Evolutionary conservation across 1,284 basidiomycete genomes (phyloP).

Genomic region (Sanguinoderma infundibulare): DNA sequence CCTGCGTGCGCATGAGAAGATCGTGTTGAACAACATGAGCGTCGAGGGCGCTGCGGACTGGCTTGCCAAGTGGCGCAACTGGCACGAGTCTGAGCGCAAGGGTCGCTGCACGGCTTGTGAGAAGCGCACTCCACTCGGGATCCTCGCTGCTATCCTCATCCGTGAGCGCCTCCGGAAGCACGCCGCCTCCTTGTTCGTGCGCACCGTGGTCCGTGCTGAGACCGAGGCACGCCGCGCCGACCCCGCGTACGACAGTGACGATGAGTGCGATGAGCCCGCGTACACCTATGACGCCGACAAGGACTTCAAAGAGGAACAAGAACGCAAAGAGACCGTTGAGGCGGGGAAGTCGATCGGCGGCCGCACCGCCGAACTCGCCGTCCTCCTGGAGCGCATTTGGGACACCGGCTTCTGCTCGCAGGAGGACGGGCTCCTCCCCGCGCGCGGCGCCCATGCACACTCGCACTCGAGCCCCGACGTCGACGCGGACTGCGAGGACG

Average conservation of each 20-base stretch:
- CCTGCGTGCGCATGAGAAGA: conserved; percentile 52
- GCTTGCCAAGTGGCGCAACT: conserved; percentile 41
- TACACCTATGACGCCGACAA: conserved; percentile 40
- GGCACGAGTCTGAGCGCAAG: conserved; percentile 37
- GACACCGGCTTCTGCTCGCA: conserved; percentile 38
- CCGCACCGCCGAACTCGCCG: conserved; percentile 53
- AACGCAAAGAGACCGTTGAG: conserved; percentile 52
- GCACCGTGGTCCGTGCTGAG: conserved; percentile 43
- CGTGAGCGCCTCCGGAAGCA: conserved; percentile 54
- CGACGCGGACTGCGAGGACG: conserved; percentile 37
- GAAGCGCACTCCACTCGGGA: conserved; percentile 48
- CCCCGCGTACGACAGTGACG: conserved; percentile 23
- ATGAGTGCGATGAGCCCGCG: conserved; percentile 30
- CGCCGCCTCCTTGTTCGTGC: conserved; percentile 55
- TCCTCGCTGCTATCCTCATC: conserved; percentile 54
- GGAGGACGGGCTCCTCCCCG: conserved; percentile 32
- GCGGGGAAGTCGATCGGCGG: conserved; percentile 68
- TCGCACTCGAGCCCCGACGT: conserved; percentile 31
- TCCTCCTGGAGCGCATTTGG: conserved; percentile 59
- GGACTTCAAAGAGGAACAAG: conserved; percentile 39
- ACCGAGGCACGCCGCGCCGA: conserved; percentile 18
- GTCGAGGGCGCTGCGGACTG: conserved; percentile 51
- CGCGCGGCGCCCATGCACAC: conserved; percentile 1
- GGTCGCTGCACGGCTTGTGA: conserved; percentile 38
- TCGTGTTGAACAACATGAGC: conserved; percentile 56